phyloP scores from a whole-genome alignment of 352 stramenopile genomes.

The Phytophthora pisi region DNA sequence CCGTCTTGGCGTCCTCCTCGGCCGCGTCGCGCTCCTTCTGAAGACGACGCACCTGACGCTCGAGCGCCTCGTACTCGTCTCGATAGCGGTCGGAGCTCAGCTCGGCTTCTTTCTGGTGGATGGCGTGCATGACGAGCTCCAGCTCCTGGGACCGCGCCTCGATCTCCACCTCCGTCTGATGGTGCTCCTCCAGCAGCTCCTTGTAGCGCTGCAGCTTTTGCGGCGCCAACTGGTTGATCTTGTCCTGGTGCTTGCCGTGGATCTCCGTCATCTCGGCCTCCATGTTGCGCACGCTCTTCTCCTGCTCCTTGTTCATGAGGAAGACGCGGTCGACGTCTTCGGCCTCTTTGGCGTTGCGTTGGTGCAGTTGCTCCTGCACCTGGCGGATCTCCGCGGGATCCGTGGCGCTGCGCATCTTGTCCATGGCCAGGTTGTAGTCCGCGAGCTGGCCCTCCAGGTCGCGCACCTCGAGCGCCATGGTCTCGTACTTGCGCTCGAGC shows the following conservation, averaged over 20 bases:
- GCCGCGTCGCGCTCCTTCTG: constrained; percentile 82
- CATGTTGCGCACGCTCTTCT: constrained; percentile 63
- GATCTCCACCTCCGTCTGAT: constrained; percentile 76
- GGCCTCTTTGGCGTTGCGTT: constrained; percentile 84
- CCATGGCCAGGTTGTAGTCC: constrained; percentile 94
- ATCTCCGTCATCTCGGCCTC: constrained; percentile 84
- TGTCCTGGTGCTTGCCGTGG: constrained; percentile 79
- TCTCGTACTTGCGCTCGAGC: constrained; percentile 81
- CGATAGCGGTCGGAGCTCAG: constrained; percentile 70
- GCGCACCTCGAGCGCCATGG: constrained; percentile 68
- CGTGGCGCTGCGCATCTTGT: constrained; percentile 85
- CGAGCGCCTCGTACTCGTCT: constrained; percentile 79
- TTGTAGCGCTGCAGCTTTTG: constrained; percentile 86
- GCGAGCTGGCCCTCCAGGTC: constrained; percentile 91
- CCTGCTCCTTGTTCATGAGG: constrained; percentile 87
- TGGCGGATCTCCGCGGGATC: constrained; percentile 71
- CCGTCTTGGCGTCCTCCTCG: constrained; percentile 82
- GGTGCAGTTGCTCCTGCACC: constrained; percentile 67
- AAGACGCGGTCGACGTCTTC: constrained; percentile 91
- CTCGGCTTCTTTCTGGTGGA: constrained; percentile 80
- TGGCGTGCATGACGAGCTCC: constrained; percentile 74
- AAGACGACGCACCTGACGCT: constrained; percentile 66
- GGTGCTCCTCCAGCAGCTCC: constrained; percentile 73
- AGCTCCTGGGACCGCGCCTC: constrained; percentile 71
- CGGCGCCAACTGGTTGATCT: constrained; percentile 91